A percentile compares a stretch with the other conserved stretches of the same genome.
Conservation (phyloP, 2,329 filamentous ascomycete genomes). For the Tolypocladium endophyticum region DNA sequence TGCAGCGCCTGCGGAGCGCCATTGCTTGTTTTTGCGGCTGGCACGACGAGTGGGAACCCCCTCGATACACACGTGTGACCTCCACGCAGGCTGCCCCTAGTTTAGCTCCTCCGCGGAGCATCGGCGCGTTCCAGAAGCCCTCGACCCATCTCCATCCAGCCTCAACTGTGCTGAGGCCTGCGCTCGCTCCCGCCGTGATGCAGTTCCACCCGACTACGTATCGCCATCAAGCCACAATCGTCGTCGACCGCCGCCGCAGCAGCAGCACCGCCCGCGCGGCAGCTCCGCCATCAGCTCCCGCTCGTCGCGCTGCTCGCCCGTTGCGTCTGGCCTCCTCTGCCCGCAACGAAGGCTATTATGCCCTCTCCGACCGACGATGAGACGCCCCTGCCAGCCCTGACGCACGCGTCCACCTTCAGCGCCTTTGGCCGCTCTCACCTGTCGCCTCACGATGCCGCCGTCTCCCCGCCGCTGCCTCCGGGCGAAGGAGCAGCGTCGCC, state of each 20-base stretch:
- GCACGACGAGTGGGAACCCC: neutral
- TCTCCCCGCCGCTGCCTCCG: conserved; percentile 42
- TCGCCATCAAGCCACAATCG: neutral
- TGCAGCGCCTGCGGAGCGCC: neutral
- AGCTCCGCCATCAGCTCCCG: neutral
- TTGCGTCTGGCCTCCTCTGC: neutral
- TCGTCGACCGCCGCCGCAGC: neutral
- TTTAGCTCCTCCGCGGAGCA: neutral
- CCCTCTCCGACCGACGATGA: conserved; percentile 28
- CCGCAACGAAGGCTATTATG: conserved; percentile 11
- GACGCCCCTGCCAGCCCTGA: conserved; percentile 22
- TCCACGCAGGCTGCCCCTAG: neutral
- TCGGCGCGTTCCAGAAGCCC: neutral
- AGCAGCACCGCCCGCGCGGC: neutral
- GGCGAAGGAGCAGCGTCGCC: conserved; percentile 8
- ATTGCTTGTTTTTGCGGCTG: neutral
- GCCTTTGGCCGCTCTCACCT: conserved; percentile 54
- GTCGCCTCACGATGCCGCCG: conserved; percentile 76
- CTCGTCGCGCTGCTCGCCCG: neutral
- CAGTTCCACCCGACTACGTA: neutral
- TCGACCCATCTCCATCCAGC: neutral
- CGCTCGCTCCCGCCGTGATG: neutral
- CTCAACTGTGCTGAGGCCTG: neutral
- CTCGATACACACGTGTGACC: neutral
- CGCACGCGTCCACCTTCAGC: conserved; percentile 17